Base-by-base conservation (phyloP, 306 rosid genomes). In the Abrus pulchellus region DNA sequence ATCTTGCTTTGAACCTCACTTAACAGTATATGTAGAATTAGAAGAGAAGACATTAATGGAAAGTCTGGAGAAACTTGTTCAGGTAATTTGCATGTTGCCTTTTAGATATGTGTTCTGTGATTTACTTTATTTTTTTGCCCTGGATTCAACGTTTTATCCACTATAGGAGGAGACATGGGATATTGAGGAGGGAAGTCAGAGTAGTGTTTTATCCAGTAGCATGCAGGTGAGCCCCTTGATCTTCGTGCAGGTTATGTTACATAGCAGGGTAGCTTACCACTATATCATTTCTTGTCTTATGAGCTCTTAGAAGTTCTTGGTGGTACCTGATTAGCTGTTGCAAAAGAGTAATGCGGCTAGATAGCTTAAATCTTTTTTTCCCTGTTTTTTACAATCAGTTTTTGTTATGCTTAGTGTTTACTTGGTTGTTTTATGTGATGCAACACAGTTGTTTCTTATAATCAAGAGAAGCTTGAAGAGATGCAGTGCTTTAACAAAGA, bases 21-120 rank as follows among this genome's bases (percentile, higher is more conserved):
- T 95, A 90, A 88, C 85, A 32, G 93, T 92, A 14, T 95, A 93
- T 81, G 81, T 94, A 74, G 99, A 95, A 85, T 86, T 93, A 80
- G 99, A 95, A 89, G 99, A 95, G 93, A 95, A 90, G 86, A 93
- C 99, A 47, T 86, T 95, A 36, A 92, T 95, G 99, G 99, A 95
- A 87, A 88, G 85, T 83, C 85, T 95, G 71, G 99, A 95, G 85
- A 95, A 95, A 85, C 98, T 95, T 83, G 92, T 95, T 82, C 99
- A 92, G 99, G 99, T 95, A 88, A 68, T 73, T 74, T 66, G 52
- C 69, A 62, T 74, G n/a, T 40, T n/a, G 27, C 48, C 67, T 43
- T 79, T 61, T 44, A 71, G 55, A 69, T 12, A 28, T 11, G 5
- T 75, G n/a, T 50, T 80, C 76, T 55, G 61, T 77, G 59, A 76